phyloP scores from a whole-genome alignment of 2,329 filamentous ascomycete genomes.

The Botrytis byssoidea region DNA sequence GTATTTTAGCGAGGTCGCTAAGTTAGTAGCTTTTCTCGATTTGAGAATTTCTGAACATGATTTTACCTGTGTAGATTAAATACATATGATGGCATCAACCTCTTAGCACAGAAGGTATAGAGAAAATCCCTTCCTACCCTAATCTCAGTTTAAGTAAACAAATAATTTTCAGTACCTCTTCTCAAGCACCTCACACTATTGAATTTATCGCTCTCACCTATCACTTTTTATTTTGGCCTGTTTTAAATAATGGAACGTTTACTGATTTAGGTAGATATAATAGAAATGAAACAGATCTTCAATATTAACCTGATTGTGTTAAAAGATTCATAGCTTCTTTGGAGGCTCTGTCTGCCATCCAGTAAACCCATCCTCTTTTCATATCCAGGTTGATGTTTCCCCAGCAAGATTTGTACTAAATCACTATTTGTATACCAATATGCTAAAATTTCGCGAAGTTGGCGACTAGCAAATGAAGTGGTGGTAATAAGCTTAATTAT shows the following conservation, averaged over 20 bases:
- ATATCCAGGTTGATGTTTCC: not conserved
- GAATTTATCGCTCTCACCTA: not conserved
- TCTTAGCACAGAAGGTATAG: not conserved
- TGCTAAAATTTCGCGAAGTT: not conserved
- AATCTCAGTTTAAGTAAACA: not conserved
- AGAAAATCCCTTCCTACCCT: fast-evolving
- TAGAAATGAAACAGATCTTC: not conserved
- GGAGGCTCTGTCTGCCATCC: not conserved
- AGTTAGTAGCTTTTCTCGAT: not conserved
- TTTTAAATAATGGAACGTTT: not conserved
- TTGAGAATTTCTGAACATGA: not conserved
- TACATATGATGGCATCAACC: not conserved
- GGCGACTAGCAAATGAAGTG: not conserved
- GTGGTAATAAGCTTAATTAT: not conserved
- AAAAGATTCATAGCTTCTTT: not conserved
- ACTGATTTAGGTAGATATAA: not conserved
- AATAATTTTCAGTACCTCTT: not conserved
- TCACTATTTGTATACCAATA: no score
- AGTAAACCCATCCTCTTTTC: not conserved
- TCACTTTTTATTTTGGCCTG: not conserved
- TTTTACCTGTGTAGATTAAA: not conserved
- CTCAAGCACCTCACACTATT: not conserved
- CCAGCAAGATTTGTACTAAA: not conserved
- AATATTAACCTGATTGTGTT: not conserved
- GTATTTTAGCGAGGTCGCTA: not conserved